Conservation (phyloP, 805 yeast genomes). For the Ogataea paraovalis region DNA sequence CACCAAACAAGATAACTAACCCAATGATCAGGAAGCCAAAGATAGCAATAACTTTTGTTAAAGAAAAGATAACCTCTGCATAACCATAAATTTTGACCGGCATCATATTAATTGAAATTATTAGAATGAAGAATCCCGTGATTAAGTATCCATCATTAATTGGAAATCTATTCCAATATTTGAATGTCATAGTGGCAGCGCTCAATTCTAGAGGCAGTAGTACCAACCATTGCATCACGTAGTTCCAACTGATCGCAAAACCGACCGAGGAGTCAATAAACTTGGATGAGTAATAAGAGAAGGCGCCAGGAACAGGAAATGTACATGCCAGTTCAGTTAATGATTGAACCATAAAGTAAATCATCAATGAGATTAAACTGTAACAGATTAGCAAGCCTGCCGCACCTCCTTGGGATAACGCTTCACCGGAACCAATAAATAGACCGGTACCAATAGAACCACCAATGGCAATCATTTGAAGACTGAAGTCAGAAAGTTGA, state of each 20-base stretch:
- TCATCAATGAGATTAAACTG: slow-evolving; percentile 49
- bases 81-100: slow-evolving; percentile 56
- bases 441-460: slow-evolving; percentile 68
- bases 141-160: slow-evolving; percentile 48
- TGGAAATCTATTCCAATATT: slow-evolving; percentile 41
- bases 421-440: slow-evolving; percentile 61
- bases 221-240: slow-evolving; percentile 49
- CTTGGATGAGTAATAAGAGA: slow-evolving; percentile 56
- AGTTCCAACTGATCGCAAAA: slow-evolving; percentile 58
- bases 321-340: slow-evolving; percentile 58
- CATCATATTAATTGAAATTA: slow-evolving; percentile 45
- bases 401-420: slow-evolving; percentile 59
- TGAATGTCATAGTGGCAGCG: slow-evolving; percentile 51
- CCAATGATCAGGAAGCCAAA: slow-evolving; percentile 54
- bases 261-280: slow-evolving; percentile 61
- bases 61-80: slow-evolving; percentile 47
- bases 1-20: slow-evolving; percentile 44
- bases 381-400: slow-evolving; percentile 58
- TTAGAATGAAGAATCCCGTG: slow-evolving; percentile 45
- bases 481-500: slow-evolving; percentile 36
- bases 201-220: slow-evolving; percentile 49
- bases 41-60: slow-evolving; percentile 47
- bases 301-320: slow-evolving; percentile 63
- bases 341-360: slow-evolving; percentile 57
- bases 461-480: slow-evolving; percentile 66